Evolutionary conservation across 2,329 filamentous ascomycete genomes (phyloP).

Genomic region (Fusarium vanettenii): DNA sequence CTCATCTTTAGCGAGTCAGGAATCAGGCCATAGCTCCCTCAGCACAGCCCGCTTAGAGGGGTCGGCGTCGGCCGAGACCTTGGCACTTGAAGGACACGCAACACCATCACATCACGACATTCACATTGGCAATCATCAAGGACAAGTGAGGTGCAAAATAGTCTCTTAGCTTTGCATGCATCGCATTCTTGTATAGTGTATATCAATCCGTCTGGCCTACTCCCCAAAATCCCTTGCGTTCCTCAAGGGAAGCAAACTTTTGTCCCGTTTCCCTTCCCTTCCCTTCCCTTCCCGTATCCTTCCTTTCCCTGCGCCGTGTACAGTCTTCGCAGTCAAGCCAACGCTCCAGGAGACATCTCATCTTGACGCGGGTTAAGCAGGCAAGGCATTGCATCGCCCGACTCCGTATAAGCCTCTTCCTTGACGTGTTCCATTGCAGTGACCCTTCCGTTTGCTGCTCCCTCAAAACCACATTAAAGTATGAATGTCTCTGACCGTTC

Average conservation of each 20-base stretch:
- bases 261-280: conserved; percentile 30
- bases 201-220: conserved; percentile 39
- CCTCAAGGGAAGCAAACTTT: conserved; percentile 37
- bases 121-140: neutral
- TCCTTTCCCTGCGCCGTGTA: conserved; percentile 26
- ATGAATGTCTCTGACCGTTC: conserved; percentile 36
- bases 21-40: neutral
- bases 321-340: conserved; percentile 39
- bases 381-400: conserved; percentile 18
- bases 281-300: conserved; percentile 11
- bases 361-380: conserved; percentile 35
- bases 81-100: neutral
- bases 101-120: neutral
- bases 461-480: conserved; percentile 27
- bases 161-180: conserved; percentile 40
- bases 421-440: conserved; percentile 1
- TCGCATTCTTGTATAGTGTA: conserved; percentile 46
- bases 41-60: neutral
- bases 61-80: neutral
- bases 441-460: conserved; percentile 19
- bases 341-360: conserved; percentile 32
- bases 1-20: neutral
- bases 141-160: conserved; percentile 22
- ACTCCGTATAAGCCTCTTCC: conserved; percentile 16
- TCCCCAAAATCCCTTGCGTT: conserved; percentile 36